A percentile compares a stretch with the other conserved stretches of the same genome.
phyloP scores from a whole-genome alignment of 495 filamentous ascomycete genomes.

The Xeromyces bisporus region DNA sequence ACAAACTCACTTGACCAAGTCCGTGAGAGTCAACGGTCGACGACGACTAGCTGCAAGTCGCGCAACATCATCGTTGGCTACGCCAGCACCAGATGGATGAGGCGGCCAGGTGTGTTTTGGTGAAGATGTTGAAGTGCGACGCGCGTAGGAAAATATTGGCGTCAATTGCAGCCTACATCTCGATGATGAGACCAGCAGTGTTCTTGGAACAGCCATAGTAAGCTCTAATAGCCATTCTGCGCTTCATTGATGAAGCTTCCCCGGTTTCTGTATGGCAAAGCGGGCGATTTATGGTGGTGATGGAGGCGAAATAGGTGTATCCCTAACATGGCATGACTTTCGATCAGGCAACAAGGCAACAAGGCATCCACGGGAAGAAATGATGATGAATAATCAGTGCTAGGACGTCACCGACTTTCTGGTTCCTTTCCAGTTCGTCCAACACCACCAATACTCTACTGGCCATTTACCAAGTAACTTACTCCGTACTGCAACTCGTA shows the following conservation, averaged over 20 bases:
- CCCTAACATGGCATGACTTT: no score
- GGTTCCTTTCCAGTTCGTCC: no score
- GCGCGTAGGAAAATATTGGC: slow-evolving; percentile 1
- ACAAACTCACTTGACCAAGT: slow-evolving; percentile 59
- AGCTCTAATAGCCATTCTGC: slow-evolving; percentile 10
- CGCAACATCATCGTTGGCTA: slow-evolving; percentile 56
- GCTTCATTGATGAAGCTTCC: neutral
- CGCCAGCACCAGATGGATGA: slow-evolving; percentile 16
- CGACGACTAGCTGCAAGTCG: slow-evolving; percentile 60
- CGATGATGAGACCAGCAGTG: slow-evolving; percentile 5
- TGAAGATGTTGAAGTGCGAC: slow-evolving; percentile 9
- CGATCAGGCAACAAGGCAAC: no score
- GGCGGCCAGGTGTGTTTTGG: slow-evolving; percentile 5
- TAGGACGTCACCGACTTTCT: no score
- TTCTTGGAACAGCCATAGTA: slow-evolving; percentile 8
- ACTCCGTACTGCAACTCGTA: no score
- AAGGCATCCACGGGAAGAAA: no score
- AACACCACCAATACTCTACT: no score
- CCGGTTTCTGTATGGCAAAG: neutral
- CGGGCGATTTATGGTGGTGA: neutral
- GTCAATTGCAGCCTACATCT: slow-evolving; percentile 3
- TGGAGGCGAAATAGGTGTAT: no score
- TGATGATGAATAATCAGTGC: no score
- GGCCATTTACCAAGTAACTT: no score
- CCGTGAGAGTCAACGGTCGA: slow-evolving; percentile 67